Evolutionary conservation across 2,329 filamentous ascomycete species (phyloP).

Genomic region (Fusarium sp.): DNA sequence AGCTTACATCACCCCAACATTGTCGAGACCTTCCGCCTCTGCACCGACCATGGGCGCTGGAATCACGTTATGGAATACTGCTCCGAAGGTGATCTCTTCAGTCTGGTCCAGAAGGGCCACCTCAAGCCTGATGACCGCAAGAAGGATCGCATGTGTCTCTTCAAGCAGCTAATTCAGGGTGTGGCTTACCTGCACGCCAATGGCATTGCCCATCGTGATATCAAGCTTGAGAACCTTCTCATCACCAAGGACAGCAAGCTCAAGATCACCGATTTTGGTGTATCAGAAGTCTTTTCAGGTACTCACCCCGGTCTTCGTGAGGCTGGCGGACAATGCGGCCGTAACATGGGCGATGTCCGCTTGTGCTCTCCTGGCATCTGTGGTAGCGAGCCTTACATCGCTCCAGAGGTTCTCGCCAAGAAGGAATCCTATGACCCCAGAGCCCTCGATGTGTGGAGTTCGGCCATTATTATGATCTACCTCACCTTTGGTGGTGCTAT

Average conservation of each 20-base stretch:
- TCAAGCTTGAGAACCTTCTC: slow-evolving; percentile 90
- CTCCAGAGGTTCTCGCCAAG: slow-evolving; percentile 85
- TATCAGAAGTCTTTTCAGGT: slow-evolving; percentile 87
- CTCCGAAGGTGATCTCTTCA: slow-evolving; percentile 83
- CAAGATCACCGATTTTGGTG: slow-evolving; percentile 94
- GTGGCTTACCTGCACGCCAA: slow-evolving; percentile 85
- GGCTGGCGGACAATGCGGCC: slow-evolving; percentile 80
- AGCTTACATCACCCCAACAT: slow-evolving; percentile 90
- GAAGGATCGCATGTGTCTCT: slow-evolving; percentile 83
- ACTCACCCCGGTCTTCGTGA: slow-evolving; percentile 84
- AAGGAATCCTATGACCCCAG: slow-evolving; percentile 78
- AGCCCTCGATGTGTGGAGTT: slow-evolving; percentile 87
- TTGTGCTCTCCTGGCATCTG: slow-evolving; percentile 85
- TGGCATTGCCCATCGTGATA: slow-evolving; percentile 90
- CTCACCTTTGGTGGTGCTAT: slow-evolving; percentile 80
- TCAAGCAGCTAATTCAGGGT: slow-evolving; percentile 90
- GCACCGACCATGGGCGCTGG: slow-evolving; percentile 81
- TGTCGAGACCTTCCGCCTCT: slow-evolving; percentile 83
- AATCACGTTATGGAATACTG: slow-evolving; percentile 97
- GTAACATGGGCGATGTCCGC: slow-evolving; percentile 78
- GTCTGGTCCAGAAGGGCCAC: slow-evolving; percentile 79
- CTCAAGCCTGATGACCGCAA: slow-evolving; percentile 75
- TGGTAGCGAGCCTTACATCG: slow-evolving; percentile 88
- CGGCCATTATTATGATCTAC: slow-evolving; percentile 85
- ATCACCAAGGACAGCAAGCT: slow-evolving; percentile 84